Base-by-base conservation (phyloP, 2,329 filamentous ascomycete genomes). In the Scopulariopsis brevicaulis region DNA sequence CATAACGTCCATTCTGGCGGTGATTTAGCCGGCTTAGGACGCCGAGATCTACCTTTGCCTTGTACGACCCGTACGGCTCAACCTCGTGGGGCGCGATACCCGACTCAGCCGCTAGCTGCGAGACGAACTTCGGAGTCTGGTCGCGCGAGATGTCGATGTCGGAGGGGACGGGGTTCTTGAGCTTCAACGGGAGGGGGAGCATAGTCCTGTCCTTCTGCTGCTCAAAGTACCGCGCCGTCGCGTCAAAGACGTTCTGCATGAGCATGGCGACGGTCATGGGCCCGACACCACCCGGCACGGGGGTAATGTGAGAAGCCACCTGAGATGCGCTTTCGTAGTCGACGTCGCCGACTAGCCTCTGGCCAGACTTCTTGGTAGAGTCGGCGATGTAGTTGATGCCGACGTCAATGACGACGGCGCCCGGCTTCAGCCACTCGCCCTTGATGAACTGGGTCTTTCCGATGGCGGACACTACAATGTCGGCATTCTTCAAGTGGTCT, bases 261-360 rank as follows among this genome's bases (percentile, higher is more conserved):
- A 99, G 79, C 94, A 99, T 99, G 60, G 94, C 94, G 62, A 99
- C 92, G 3, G 94, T 99, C 94, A 99, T 99, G 55, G 94, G 94
- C 0, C 94, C 94, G 60, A 99, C 94, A 71, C 94, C 94, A 59
- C 94, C 94, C 1, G 94, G 94, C 2, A 99, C 94, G 1, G 94
- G 94, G 2, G 94, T 99, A 67, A 99, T 96, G 67, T 89, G 83
- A 2, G 92, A 96, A 22, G 92, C 94, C 50, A 96, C 88, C 69
- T 95, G 79, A 18, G 80, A 81, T 18, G 93, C 93, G 51, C 88
- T 84, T 56, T 91, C 90, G 65, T 85, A 97, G 66, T 99, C 91
- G 50, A 99, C 94, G 70, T 99, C 94, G 60, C 94, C 94, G 7
- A 97, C 93, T 24, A 99, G 82, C 63, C 92, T 84, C 71, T 94